Conservation (phyloP, 1,284 basidiomycete genomes). For the Spongiforma sp. region DNA sequence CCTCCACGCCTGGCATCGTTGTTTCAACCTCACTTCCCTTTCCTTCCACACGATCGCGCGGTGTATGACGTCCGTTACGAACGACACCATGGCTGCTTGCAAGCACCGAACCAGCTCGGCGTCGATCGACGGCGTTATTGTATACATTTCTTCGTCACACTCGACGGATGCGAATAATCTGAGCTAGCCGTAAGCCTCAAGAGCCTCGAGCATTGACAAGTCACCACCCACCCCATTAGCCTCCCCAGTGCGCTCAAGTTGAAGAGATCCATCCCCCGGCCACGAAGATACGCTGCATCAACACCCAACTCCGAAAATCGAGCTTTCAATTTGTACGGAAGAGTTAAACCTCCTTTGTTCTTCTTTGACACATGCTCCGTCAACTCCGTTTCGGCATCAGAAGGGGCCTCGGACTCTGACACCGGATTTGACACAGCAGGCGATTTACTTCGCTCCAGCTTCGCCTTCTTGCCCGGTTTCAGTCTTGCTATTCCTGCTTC, state of each 20-base stretch:
- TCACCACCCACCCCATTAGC: slow-evolving; percentile 45
- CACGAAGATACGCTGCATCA: slow-evolving; percentile 45
- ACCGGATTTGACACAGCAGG: slow-evolving; percentile 3
- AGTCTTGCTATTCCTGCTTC: slow-evolving; percentile 19
- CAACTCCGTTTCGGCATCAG: slow-evolving; percentile 18
- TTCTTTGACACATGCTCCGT: slow-evolving; percentile 18
- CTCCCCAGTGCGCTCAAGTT: slow-evolving; percentile 47
- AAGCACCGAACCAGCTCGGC: slow-evolving; percentile 41
- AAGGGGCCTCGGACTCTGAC: slow-evolving; percentile 14
- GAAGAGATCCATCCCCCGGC: slow-evolving; percentile 54
- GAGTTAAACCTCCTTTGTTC: slow-evolving; percentile 44
- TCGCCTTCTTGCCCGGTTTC: slow-evolving; percentile 38
- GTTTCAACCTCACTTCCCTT: slow-evolving; percentile 59
- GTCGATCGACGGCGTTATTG: slow-evolving; percentile 17
- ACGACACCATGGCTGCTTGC: slow-evolving; percentile 50
- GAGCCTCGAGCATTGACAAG: not conserved
- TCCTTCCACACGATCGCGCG: slow-evolving; percentile 58
- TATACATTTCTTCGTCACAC: slow-evolving; percentile 7
- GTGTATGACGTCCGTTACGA: slow-evolving; percentile 55
- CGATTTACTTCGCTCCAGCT: slow-evolving; percentile 10
- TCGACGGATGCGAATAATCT: slow-evolving; percentile 23
- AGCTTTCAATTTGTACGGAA: slow-evolving; percentile 49
- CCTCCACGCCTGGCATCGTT: slow-evolving; percentile 61
- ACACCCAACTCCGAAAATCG: slow-evolving; percentile 49
- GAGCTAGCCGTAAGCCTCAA: slow-evolving; percentile 4